Evolutionary conservation across 2,329 filamentous ascomycete genomes (phyloP).

Genomic region (Coniosporium tulheliwenetii): DNA sequence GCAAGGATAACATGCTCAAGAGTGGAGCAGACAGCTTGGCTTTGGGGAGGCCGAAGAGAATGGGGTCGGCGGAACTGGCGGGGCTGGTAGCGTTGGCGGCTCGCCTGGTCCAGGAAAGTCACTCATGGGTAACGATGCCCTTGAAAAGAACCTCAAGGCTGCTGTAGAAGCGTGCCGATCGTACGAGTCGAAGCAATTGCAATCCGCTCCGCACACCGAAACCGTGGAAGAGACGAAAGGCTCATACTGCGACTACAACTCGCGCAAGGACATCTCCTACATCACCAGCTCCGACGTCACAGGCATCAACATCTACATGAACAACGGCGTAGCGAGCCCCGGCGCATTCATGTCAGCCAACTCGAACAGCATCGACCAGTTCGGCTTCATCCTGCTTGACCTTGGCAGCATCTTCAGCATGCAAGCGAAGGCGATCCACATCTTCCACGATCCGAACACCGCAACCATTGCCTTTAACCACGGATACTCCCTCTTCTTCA

Average conservation of each 20-base stretch:
- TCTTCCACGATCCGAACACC: constrained; percentile 70
- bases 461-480: constrained; percentile 87
- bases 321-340: constrained; percentile 35
- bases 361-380: constrained; percentile 47
- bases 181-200: constrained; percentile 59
- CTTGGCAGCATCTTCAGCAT: constrained; percentile 60
- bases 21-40: constrained; percentile 51
- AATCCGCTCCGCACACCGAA: constrained; percentile 54
- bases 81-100: no score
- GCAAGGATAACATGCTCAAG: constrained; percentile 44
- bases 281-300: constrained; percentile 49
- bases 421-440: constrained; percentile 53
- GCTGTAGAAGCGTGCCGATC: constrained; percentile 67
- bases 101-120: no score
- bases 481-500: constrained; percentile 81
- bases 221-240: constrained; percentile 60
- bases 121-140: constrained; percentile 14
- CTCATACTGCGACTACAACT: constrained; percentile 70
- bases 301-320: constrained; percentile 59
- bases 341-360: constrained; percentile 46
- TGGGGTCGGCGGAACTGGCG: neutral
- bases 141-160: constrained; percentile 58
- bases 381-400: constrained; percentile 54
- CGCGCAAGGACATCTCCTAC: constrained; percentile 57
- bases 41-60: constrained; percentile 38